Percentiles rank a stretch among this genome's conserved stretches.
phyloP scores from a whole-genome alignment of 2,329 filamentous ascomycete species.

The Fusarium drepaniforme region DNA sequence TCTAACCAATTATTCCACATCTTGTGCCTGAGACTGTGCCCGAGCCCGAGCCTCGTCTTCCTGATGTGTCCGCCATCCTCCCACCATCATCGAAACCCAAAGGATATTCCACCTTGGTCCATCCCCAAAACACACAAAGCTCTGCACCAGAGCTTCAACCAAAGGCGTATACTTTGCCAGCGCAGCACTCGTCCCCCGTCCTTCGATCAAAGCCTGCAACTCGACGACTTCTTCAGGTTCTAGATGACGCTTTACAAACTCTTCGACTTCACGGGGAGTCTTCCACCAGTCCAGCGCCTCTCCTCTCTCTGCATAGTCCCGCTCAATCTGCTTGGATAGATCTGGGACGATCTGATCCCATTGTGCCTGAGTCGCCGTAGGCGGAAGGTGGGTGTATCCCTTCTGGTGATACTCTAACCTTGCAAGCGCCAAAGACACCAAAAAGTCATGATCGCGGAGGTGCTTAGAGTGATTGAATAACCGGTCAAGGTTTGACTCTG shows the following conservation, averaged over 20 bases:
- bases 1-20: background rate
- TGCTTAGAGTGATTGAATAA: constrained; percentile 40
- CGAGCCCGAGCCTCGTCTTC: background rate
- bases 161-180: constrained; percentile 27
- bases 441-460: constrained; percentile 34
- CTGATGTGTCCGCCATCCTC: constrained; percentile 23
- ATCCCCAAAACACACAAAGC: constrained; percentile 43
- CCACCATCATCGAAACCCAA: constrained; percentile 35
- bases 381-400: constrained; percentile 32
- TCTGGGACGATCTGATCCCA: constrained; percentile 1
- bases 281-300: constrained; percentile 41
- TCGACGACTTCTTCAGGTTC: constrained; percentile 27
- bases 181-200: constrained; percentile 22
- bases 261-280: constrained; percentile 35
- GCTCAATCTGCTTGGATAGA: constrained; percentile 19
- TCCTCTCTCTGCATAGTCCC: constrained; percentile 27
- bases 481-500: constrained; percentile 27
- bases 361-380: background rate
- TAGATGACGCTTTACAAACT: constrained; percentile 32
- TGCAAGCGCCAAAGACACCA: constrained; percentile 34
- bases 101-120: constrained; percentile 42
- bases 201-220: constrained; percentile 36
- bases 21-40: background rate
- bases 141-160: constrained; percentile 33
- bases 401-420: constrained; percentile 37